phyloP scores from a whole-genome alignment of 257 asterid genomes.

The Striga asiatica region DNA sequence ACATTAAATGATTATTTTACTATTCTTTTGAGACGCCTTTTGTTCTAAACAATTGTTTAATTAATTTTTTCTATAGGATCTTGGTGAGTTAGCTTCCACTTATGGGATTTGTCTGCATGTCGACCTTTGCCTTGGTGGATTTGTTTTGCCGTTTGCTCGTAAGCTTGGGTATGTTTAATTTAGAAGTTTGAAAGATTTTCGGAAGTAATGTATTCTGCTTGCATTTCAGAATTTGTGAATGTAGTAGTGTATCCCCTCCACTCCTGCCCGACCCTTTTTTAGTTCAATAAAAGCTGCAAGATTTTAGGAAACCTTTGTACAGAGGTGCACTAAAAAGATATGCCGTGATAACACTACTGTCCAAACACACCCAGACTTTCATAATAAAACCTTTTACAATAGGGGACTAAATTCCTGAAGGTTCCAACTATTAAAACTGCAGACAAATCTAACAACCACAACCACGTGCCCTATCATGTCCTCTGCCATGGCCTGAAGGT shows the following conservation, averaged over 20 bases:
- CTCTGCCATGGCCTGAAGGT: too few relatives aligned
- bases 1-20: conserved; percentile 3
- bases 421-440: too few relatives aligned
- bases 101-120: conserved; percentile 78
- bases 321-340: too few relatives aligned
- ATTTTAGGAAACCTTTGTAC: too few relatives aligned
- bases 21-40: conserved; percentile 10
- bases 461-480: too few relatives aligned
- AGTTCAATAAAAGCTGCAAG: background rate
- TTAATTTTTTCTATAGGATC: conserved; percentile 48
- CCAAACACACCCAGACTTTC: too few relatives aligned
- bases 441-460: too few relatives aligned
- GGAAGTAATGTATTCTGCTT: conserved; percentile 3
- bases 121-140: conserved; percentile 98
- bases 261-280: background rate
- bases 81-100: conserved; percentile 70
- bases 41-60: conserved; percentile 14
- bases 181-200: background rate
- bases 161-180: conserved; percentile 69
- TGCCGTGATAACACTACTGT: too few relatives aligned
- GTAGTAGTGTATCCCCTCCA: background rate
- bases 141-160: conserved; percentile 96
- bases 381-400: too few relatives aligned
- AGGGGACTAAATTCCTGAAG: too few relatives aligned
- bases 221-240: background rate